These are phyloP conservation scores for Rhodotorula sp. DNA, from an alignment of 1,284 basidiomycete species.

Conservation along the genomic window DNA sequence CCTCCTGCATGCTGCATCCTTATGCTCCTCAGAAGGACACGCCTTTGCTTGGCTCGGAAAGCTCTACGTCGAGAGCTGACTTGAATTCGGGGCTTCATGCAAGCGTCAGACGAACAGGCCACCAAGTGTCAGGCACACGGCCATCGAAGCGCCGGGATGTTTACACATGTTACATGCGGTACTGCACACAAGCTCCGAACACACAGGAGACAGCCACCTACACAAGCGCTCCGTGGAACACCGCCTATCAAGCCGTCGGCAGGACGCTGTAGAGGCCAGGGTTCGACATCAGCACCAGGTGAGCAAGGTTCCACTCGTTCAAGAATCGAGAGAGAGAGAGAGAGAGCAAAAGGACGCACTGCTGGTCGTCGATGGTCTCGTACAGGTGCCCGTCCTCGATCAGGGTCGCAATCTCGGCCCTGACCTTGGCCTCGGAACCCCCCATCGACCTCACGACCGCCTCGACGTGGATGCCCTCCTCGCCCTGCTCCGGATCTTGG, in stretches of 20 bases:
- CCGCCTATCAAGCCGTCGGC: constrained; percentile 10
- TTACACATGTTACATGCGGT: constrained; percentile 1
- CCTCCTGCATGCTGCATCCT: background rate
- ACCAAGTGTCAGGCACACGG: background rate
- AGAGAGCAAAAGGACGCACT: constrained; percentile 26
- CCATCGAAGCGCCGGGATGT: background rate
- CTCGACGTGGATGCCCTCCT: constrained; percentile 41
- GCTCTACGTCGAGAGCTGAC: too few relatives aligned
- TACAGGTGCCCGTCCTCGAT: constrained; percentile 68
- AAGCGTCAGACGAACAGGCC: too few relatives aligned
- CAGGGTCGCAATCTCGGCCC: constrained; percentile 65
- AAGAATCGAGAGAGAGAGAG: background rate
- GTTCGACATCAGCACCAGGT: background rate
- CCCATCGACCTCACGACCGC: constrained; percentile 31
- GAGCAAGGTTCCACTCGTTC: background rate
- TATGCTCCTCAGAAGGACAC: too few relatives aligned
- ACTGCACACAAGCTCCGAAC: background rate
- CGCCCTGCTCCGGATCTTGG: constrained; percentile 8
- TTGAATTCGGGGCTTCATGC: too few relatives aligned
- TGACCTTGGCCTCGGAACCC: constrained; percentile 53
- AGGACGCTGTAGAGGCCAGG: constrained; percentile 12
- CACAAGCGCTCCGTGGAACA: background rate
- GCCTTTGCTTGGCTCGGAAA: too few relatives aligned
- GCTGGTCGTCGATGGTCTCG: constrained; percentile 53
- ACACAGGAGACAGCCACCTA: background rate